Evolutionary conservation across 176 grass and related monocot species (phyloP).

Genomic region (Avena sativa): DNA sequence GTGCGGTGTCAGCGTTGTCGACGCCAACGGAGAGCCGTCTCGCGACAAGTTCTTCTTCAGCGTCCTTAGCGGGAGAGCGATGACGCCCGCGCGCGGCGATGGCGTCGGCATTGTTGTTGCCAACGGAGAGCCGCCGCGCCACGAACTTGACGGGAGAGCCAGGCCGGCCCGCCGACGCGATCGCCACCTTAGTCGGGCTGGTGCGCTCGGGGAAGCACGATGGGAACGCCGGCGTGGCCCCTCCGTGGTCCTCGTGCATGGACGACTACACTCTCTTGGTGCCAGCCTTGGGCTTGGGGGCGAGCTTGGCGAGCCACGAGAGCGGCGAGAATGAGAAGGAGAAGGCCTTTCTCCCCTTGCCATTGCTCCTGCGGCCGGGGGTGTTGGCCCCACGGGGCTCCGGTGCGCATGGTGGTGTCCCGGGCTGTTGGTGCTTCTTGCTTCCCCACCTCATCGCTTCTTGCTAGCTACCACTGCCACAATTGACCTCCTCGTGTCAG

Average conservation of each 20-base stretch:
- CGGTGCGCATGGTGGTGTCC: background rate
- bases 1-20: conserved; percentile 33
- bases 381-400: background rate
- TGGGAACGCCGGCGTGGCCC: background rate
- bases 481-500: background rate
- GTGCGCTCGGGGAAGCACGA: background rate
- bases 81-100: background rate
- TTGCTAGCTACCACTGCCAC: background rate
- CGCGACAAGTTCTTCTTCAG: background rate
- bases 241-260: background rate
- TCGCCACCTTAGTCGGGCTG: background rate
- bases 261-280: background rate
- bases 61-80: background rate
- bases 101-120: conserved; percentile 42
- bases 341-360: conserved; percentile 36
- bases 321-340: conserved; percentile 58
- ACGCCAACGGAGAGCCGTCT: conserved; percentile 56
- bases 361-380: background rate
- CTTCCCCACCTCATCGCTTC: conserved; percentile 67
- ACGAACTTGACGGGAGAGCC: background rate
- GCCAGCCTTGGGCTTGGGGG: background rate
- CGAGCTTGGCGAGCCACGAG: conserved; percentile 71
- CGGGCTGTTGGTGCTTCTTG: conserved; percentile 42
- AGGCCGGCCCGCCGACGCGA: background rate
- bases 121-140: conserved; percentile 55